Base-by-base conservation (phyloP, 805 yeast species). In the Sugiyamaella boreocaroliniensis region DNA sequence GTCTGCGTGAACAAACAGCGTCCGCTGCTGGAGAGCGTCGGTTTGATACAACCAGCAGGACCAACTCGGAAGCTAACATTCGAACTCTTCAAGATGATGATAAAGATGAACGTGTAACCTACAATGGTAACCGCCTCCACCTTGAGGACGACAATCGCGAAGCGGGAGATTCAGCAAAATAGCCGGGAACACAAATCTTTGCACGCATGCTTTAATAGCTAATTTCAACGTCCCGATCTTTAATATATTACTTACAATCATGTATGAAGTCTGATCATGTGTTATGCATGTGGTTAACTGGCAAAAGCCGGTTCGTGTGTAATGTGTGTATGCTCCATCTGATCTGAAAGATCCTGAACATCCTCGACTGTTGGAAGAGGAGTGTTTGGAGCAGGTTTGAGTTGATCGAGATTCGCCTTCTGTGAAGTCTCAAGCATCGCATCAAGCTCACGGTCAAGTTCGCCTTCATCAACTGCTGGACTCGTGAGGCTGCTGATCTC, bases 101-200 rank as follows among this genome's bases (percentile, higher is more conserved):
- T 20, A 61, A 63, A 5, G 71, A 70, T 16, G 76, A 74, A 19
- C 66, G 78, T 37, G 62, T 70, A 26, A 77, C 82, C 0, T 82
- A 79, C 59, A 81, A 82, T 59, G 86, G 85, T 0, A 82, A 81
- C 61, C 73, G 71, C 15, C 62, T 79, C 40, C 75, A 73, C 55
- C 59, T 82, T 47, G 81, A 81, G 58, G 82, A 79, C 57, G 79
- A 79, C 34, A 56, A 40, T 5, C 14, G 45, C 10, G 44, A 34
- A 22, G 6, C 26, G 26, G 26, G 26, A 6, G 26, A 45, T 22
- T 18, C 20, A n/a, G 12, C 19, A 16, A 42, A 42, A n/a, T n/a
- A 18, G 26, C 9, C 26, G 16, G 19, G 14, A 15, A 42, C 14
- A 10, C 11, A 42, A 15, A 16, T 16, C 20, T 2, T 22, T 22